Percentiles rank a stretch among this genome's conserved stretches.
Evolutionary conservation across 495 filamentous ascomycete species (phyloP).

Genomic region (Xylaria flabelliformis): DNA sequence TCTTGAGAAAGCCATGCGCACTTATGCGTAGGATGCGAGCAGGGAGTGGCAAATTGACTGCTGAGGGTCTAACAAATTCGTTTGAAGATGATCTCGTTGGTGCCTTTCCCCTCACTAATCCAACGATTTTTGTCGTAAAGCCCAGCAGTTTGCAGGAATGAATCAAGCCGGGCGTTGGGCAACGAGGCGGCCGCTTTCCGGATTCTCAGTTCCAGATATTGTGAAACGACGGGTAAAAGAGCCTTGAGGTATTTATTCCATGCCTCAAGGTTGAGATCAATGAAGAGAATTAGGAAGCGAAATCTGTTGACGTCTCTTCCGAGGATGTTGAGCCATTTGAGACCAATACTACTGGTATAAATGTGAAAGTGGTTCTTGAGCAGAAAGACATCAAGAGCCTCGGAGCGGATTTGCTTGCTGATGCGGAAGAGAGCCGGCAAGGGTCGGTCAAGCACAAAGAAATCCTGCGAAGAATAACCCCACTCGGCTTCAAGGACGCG

Average conservation of each 20-base stretch:
- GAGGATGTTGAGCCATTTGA: conserved; percentile 23
- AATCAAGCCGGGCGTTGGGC: background rate
- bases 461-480: conserved; percentile 22
- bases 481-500: conserved; percentile 13
- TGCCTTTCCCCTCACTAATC: conserved; percentile 2
- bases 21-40: background rate
- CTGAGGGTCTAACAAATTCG: background rate
- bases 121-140: conserved; percentile 17
- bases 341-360: conserved; percentile 22
- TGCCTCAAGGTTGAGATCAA: conserved; percentile 19
- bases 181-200: conserved; percentile 18
- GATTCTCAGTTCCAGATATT: conserved; percentile 16
- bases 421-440: conserved; percentile 26
- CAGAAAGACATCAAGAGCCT: conserved; percentile 28
- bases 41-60: background rate
- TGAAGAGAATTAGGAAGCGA: conserved; percentile 23
- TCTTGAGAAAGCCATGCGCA: background rate
- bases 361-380: conserved; percentile 27
- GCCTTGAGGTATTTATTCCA: conserved; percentile 21
- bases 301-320: conserved; percentile 25
- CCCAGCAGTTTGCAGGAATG: background rate
- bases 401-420: conserved; percentile 29
- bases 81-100: conserved; percentile 23
- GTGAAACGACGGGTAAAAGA: conserved; percentile 9
- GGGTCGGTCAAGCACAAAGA: conserved; percentile 23